phyloP scores from a whole-genome alignment of 495 filamentous ascomycete genomes.

The Acidiella bohemica region DNA sequence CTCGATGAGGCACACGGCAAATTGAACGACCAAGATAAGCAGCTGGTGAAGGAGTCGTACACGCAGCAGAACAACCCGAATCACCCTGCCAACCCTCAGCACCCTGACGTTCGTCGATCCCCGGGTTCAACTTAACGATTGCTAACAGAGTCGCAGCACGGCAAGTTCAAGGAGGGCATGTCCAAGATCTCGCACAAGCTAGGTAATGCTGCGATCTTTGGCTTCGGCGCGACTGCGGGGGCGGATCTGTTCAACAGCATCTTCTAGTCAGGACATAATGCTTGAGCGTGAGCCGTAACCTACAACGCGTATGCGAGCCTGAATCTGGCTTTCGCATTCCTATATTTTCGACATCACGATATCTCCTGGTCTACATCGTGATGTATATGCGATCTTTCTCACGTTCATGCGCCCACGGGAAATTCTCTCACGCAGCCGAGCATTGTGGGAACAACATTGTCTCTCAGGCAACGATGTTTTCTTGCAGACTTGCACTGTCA shows the following conservation, averaged over 20 bases:
- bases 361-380: no score
- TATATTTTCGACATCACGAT: no score
- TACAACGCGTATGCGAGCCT: no score
- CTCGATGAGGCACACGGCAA: conserved; percentile 4
- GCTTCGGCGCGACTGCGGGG: conserved; percentile 9
- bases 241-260: conserved; percentile 8
- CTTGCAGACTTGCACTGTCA: no score
- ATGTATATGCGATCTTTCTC: no score
- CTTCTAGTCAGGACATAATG: no score
- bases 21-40: conserved; percentile 1
- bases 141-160: not conserved
- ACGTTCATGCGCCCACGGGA: no score
- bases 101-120: not conserved
- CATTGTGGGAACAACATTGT: no score
- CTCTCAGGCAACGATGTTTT: no score
- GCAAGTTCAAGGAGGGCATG: conserved; percentile 7
- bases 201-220: conserved; percentile 30
- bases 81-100: conserved; percentile 4
- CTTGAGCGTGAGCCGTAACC: no score
- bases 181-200: conserved; percentile 1
- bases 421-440: no score
- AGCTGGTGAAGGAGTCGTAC: conserved; percentile 3
- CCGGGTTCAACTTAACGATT: not conserved
- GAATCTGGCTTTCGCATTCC: no score
- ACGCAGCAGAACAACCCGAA: conserved; percentile 2